These are phyloP conservation scores for Kodamaea ohmeri DNA, from an alignment of 1,139 yeast species.

Conservation along the genomic window DNA sequence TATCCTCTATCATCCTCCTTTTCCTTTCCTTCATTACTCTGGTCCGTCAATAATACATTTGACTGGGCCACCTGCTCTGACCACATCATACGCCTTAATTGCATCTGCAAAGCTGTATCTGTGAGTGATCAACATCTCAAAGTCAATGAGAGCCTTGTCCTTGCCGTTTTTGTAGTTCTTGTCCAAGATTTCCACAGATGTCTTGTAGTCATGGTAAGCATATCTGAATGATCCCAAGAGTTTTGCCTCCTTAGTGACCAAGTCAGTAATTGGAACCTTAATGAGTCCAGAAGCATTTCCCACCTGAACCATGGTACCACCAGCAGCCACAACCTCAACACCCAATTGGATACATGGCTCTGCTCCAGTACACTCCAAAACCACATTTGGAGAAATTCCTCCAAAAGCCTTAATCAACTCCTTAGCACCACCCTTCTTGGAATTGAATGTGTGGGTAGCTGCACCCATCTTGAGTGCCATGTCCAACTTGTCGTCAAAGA, in stretches of 20 bases:
- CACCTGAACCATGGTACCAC: constrained; percentile 70
- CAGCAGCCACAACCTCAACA: constrained; percentile 53
- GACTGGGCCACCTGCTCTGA: constrained; percentile 48
- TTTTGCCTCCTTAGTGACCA: constrained; percentile 66
- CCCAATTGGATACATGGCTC: constrained; percentile 67
- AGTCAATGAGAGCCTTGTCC: constrained; percentile 43
- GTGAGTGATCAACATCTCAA: constrained; percentile 69
- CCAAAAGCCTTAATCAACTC: constrained; percentile 41
- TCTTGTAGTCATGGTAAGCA: constrained; percentile 72
- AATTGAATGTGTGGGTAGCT: constrained; percentile 61
- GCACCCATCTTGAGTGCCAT: constrained; percentile 57
- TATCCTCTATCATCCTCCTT: neutral
- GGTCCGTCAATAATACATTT: constrained; percentile 50
- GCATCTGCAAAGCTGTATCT: constrained; percentile 74
- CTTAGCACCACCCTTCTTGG: constrained; percentile 35
- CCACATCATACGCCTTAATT: constrained; percentile 73
- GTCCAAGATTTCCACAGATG: constrained; percentile 64
- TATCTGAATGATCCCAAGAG: constrained; percentile 82
- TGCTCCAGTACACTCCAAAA: constrained; percentile 74
- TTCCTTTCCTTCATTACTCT: constrained; percentile 17
- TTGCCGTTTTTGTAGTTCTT: constrained; percentile 61
- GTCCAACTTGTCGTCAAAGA: constrained; percentile 55
- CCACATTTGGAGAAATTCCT: constrained; percentile 53
- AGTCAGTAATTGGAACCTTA: constrained; percentile 69
- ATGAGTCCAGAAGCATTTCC: constrained; percentile 72